phyloP scores from a whole-genome alignment of 768 basidiomycete genomes.

The Gloeostereum incarnatum region DNA sequence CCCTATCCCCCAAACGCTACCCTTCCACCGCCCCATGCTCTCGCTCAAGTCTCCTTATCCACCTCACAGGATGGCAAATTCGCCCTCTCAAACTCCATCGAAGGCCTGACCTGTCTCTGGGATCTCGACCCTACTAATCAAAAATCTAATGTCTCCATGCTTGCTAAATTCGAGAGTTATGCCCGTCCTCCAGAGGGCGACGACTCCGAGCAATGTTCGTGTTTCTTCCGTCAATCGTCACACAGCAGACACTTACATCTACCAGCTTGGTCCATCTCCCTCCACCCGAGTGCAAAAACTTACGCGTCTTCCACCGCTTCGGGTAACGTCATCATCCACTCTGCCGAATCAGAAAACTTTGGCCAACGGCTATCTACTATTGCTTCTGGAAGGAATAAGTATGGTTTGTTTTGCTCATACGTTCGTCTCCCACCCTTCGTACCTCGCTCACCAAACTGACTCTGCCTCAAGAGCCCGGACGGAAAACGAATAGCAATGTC shows the following conservation, averaged over 20 bases:
- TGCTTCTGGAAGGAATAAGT: conserved; percentile 62
- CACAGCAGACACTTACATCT: conserved; percentile 3
- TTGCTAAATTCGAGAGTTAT: conserved; percentile 70
- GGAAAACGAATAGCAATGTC: conserved; percentile 76
- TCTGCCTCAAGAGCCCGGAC: conserved; percentile 65
- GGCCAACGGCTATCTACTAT: conserved; percentile 52
- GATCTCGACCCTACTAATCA: conserved; percentile 55
- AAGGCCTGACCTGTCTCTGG: conserved; percentile 74
- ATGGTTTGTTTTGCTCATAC: conserved; percentile 67
- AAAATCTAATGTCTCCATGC: too few relatives aligned
- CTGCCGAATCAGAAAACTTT: conserved; percentile 57
- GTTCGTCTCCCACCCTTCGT: conserved; percentile 28
- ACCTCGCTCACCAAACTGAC: conserved; percentile 1
- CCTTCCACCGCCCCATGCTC: conserved; percentile 64
- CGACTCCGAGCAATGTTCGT: conserved; percentile 64
- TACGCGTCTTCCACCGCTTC: conserved; percentile 69
- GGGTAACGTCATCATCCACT: conserved; percentile 66
- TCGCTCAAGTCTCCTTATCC: conserved; percentile 79
- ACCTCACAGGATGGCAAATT: conserved; percentile 53
- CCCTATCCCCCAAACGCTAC: conserved; percentile 37
- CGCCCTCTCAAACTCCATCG: conserved; percentile 75
- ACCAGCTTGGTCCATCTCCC: conserved; percentile 76
- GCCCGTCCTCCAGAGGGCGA: conserved; percentile 43
- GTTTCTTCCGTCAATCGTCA: neutral
- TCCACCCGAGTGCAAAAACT: conserved; percentile 67